Evolutionary conservation across 2,329 filamentous ascomycete species (phyloP).

Genomic region (Sporothrix variecibatus): DNA sequence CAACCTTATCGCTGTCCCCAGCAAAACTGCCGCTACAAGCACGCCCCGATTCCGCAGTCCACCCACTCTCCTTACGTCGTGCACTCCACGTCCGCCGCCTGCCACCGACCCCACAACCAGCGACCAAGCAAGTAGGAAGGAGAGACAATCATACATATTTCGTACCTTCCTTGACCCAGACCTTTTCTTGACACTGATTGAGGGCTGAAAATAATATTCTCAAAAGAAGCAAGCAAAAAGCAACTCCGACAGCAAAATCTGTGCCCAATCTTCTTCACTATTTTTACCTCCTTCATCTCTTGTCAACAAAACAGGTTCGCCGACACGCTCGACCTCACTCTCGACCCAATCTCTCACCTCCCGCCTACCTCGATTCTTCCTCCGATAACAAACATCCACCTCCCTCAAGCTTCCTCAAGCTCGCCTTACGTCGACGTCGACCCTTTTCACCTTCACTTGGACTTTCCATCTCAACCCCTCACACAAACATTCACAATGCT

Average conservation of each 20-base stretch:
- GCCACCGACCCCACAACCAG: conserved; percentile 4
- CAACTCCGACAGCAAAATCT: background rate
- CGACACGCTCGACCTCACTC: background rate
- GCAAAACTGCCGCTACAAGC: background rate
- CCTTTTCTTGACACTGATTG: background rate
- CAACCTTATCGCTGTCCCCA: background rate
- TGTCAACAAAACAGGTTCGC: conserved; percentile 1
- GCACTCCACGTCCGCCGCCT: background rate
- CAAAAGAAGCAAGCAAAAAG: background rate
- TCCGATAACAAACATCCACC: background rate
- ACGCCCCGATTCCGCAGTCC: background rate
- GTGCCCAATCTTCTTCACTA: background rate
- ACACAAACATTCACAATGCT: conserved; percentile 25
- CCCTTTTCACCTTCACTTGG: background rate
- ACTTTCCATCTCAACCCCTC: background rate
- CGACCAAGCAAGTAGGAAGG: background rate
- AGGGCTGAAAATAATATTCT: background rate
- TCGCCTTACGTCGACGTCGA: background rate
- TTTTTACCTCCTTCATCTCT: background rate
- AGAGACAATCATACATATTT: background rate
- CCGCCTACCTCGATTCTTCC: background rate
- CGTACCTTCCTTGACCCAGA: background rate
- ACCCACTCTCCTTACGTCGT: background rate
- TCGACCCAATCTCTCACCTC: background rate
- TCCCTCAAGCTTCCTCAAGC: background rate